Conservation (phyloP, 352 stramenopile genomes). For the Phytophthora palmivora region DNA sequence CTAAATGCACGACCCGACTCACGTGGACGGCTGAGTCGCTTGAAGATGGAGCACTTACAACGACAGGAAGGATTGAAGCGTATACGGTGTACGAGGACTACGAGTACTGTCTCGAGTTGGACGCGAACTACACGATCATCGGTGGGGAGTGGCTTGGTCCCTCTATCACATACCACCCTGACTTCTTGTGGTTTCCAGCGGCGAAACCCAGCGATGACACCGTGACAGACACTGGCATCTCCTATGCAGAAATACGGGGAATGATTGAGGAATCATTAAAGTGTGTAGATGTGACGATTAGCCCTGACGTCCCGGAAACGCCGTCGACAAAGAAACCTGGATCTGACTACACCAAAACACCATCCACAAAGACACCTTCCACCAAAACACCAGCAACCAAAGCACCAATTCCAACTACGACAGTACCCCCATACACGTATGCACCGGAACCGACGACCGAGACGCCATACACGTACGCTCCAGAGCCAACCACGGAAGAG, state of each 20-base stretch:
- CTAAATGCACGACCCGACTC: constrained; percentile 52
- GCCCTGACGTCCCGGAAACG: constrained; percentile 12
- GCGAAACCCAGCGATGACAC: constrained; percentile 32
- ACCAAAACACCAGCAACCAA: constrained; percentile 22
- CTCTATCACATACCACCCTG: constrained; percentile 38
- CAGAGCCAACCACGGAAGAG: no score
- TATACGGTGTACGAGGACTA: constrained; percentile 48
- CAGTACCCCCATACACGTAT: not conserved
- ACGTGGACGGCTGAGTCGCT: constrained; percentile 54
- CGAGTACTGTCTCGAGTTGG: constrained; percentile 52
- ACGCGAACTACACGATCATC: constrained; percentile 50
- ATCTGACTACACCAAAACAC: constrained; percentile 23
- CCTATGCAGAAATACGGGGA: constrained; percentile 24
- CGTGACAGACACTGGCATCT: constrained; percentile 32
- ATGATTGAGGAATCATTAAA: constrained; percentile 25
- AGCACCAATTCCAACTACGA: constrained; percentile 7
- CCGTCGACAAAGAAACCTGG: constrained; percentile 25
- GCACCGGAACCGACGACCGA: no score
- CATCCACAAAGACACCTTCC: constrained; percentile 11
- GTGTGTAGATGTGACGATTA: constrained; percentile 31
- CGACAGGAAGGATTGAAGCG: constrained; percentile 27
- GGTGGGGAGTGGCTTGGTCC: constrained; percentile 48
- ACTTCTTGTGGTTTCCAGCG: constrained; percentile 51
- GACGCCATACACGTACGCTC: no score
- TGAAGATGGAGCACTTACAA: constrained; percentile 49